Conservation (phyloP, 2,329 filamentous ascomycete genomes). For the Cadophora gregata region DNA sequence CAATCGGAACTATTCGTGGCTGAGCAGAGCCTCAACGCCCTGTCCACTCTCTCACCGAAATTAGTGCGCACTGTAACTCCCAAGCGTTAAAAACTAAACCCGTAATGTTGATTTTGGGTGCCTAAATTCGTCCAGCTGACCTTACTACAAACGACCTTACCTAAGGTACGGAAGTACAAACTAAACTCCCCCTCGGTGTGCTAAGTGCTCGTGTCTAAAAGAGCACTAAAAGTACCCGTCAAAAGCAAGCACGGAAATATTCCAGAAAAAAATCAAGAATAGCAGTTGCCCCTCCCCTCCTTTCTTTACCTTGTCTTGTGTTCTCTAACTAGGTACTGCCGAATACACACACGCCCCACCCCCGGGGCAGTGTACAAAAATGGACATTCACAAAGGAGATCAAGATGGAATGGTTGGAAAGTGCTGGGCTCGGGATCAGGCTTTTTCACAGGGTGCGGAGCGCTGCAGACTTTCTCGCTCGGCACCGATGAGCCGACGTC, state of each 20-base stretch:
- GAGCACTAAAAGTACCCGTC: constrained; percentile 10
- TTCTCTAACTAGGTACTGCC: too few species aligned
- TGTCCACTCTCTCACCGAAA: constrained; percentile 22
- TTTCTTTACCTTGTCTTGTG: neutral
- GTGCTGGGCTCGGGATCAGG: constrained; percentile 6
- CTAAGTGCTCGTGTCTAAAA: neutral
- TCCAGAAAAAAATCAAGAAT: neutral
- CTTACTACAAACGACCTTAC: too few species aligned
- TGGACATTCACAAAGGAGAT: constrained; percentile 20
- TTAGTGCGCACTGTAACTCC: constrained; percentile 6
- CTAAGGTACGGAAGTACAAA: too few species aligned
- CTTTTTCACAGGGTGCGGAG: constrained; percentile 13
- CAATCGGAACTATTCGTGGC: constrained; percentile 7
- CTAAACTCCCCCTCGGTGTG: too few species aligned
- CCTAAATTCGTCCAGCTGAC: constrained; percentile 18
- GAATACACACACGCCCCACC: too few species aligned
- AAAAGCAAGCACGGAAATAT: too few species aligned
- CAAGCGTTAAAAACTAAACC: neutral
- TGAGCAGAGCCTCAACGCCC: constrained; percentile 23
- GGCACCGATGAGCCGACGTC: constrained; percentile 22
- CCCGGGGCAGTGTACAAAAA: constrained; percentile 17
- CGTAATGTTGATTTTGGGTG: too few species aligned
- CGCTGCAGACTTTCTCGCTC: constrained; percentile 24
- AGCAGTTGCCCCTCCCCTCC: constrained; percentile 1
- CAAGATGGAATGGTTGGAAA: neutral